Evolutionary conservation across 768 basidiomycete genomes (phyloP).

Genomic region (Kwoniella sp.): DNA sequence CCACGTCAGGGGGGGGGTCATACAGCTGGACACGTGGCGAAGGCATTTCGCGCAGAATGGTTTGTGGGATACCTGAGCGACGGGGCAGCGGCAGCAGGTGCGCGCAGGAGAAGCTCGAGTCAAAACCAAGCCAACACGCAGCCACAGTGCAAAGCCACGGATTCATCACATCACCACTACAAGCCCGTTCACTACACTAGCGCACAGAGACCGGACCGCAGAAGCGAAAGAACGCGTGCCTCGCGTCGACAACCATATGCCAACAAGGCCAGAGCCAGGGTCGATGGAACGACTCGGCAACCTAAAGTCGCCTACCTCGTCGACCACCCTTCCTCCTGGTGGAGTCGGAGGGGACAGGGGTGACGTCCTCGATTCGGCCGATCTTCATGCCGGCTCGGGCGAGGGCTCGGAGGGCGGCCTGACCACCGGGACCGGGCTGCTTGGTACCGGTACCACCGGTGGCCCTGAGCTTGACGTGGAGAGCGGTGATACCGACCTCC

Average conservation of each 20-base stretch:
- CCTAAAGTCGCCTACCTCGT: conserved; percentile 85
- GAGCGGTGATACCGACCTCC: conserved; percentile 96
- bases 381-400: conserved; percentile 98
- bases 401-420: conserved; percentile 94
- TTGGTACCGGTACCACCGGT: conserved; percentile 98
- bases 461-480: conserved; percentile 98
- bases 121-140: neutral
- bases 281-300: neutral
- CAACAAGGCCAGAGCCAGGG: neutral
- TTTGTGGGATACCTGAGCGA: neutral
- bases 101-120: neutral
- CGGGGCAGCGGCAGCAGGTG: neutral
- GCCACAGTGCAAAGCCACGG: conserved; percentile 21
- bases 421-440: conserved; percentile 97
- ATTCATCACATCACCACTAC: conserved; percentile 10
- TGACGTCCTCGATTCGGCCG: conserved; percentile 96
- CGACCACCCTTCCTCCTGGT: conserved; percentile 99
- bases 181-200: neutral
- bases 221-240: conserved; percentile 13
- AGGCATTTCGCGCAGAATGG: too few species aligned
- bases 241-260: conserved; percentile 12
- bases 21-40: too few species aligned
- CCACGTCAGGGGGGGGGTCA: too few species aligned
- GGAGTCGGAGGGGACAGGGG: conserved; percentile 93
- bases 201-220: neutral